These are phyloP conservation scores for Haematococcus sp. DNA, from an alignment of 139 green algal genomes.

Conservation along the genomic window DNA sequence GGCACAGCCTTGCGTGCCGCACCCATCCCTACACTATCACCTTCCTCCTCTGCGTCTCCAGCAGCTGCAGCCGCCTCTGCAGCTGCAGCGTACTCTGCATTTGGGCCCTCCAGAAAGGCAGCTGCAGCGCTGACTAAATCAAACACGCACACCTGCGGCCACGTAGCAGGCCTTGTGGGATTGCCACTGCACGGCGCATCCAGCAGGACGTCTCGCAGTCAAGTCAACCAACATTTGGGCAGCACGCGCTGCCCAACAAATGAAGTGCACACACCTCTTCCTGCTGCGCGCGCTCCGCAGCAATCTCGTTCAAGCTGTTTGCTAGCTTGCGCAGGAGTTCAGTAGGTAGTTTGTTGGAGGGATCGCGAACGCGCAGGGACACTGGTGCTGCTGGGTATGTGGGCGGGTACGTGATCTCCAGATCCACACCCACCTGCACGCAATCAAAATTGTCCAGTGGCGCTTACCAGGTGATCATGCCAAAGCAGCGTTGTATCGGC, in stretches of 20 bases:
- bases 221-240: not conserved
- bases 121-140: constrained; percentile 52
- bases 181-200: not conserved
- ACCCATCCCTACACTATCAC: not conserved
- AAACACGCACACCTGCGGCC: constrained; percentile 62
- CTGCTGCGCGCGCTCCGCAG: not conserved
- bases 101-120: constrained; percentile 55
- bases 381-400: not conserved
- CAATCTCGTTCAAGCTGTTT: not conserved
- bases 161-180: not conserved
- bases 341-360: not conserved
- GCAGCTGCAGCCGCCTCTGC: constrained; percentile 18
- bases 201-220: not conserved
- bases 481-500: no score
- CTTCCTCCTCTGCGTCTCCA: not conserved
- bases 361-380: not conserved
- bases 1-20: not conserved
- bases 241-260: not conserved
- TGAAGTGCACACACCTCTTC: not conserved
- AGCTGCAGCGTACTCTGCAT: constrained; percentile 22
- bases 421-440: not conserved
- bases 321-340: not conserved
- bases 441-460: not conserved
- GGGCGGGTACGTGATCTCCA: not conserved
- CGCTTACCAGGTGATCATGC: no score